These are phyloP conservation scores for Albizia julibrissin DNA, from an alignment of 306 rosid genomes.

Conservation along the genomic window DNA sequence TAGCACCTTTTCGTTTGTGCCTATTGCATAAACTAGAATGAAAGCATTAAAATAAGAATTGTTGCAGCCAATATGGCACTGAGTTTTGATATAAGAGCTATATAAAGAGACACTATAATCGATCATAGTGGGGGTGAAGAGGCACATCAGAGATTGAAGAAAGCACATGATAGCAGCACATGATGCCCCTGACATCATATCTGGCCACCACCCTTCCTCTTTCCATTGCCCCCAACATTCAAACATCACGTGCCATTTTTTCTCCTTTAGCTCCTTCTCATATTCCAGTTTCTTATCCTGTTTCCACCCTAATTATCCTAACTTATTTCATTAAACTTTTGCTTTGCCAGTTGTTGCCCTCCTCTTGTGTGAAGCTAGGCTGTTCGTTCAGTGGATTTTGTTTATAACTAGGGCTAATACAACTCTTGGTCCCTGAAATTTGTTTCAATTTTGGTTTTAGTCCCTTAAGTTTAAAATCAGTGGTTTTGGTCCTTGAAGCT, in stretches of 20 bases:
- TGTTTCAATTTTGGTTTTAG: no score
- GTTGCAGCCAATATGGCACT: conserved; percentile 32
- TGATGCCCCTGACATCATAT: conserved; percentile 62
- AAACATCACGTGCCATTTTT: conserved; percentile 55
- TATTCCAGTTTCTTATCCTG: neutral
- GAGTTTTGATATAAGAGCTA: conserved; percentile 27
- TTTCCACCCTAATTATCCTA: neutral
- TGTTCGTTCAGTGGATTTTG: conserved; percentile 24
- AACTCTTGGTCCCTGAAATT: no score
- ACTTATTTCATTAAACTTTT: neutral
- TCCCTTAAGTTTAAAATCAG: no score
- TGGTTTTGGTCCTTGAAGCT: no score
- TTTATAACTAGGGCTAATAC: neutral
- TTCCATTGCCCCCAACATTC: conserved; percentile 65
- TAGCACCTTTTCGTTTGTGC: conserved; percentile 37
- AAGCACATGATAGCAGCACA: conserved; percentile 69
- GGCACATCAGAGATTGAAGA: conserved; percentile 23
- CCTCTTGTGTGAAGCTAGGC: conserved; percentile 8
- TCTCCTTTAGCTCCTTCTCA: conserved; percentile 18
- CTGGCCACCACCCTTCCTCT: conserved; percentile 63
- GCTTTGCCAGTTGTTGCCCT: conserved; percentile 8
- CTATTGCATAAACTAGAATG: conserved; percentile 24
- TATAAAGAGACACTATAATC: conserved; percentile 9
- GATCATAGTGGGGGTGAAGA: conserved; percentile 31
- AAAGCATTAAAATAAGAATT: conserved; percentile 26